Evolutionary conservation across 306 rosid species (phyloP).

Genomic region (Betula pendula): DNA sequence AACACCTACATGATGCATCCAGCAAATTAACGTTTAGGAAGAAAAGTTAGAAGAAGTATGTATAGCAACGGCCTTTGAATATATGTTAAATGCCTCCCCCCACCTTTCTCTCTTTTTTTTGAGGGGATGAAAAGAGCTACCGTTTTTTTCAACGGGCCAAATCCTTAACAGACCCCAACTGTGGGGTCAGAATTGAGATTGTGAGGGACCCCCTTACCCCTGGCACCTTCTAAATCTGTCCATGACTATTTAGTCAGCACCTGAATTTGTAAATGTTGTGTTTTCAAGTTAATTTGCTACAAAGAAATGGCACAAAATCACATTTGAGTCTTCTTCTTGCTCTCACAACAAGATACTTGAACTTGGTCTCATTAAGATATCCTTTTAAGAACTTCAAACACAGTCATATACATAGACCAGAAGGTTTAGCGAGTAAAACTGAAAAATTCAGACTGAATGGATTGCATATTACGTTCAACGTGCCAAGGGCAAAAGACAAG

Average conservation of each 20-base stretch:
- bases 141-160: not conserved
- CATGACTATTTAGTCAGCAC: no score
- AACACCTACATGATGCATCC: not conserved
- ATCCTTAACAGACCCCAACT: not conserved
- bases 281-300: not conserved
- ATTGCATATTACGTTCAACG: not conserved
- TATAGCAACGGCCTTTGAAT: not conserved
- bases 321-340: not conserved
- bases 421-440: not conserved
- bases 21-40: not conserved
- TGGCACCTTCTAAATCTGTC: no score
- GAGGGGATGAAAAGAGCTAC: not conserved
- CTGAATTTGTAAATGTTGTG: no score
- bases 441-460: no score
- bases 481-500: not conserved
- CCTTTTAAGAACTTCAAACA: not conserved
- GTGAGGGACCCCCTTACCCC: no score
- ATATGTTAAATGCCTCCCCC: not conserved
- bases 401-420: not conserved
- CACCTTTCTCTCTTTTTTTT: no score
- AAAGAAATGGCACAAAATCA: not conserved
- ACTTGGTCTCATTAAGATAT: not conserved
- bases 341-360: not conserved
- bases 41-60: not conserved
- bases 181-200: not conserved